A percentile compares a stretch with the other conserved stretches of the same genome.
phyloP scores from a whole-genome alignment of 106 monocot species.

The Allium cepa region DNA sequence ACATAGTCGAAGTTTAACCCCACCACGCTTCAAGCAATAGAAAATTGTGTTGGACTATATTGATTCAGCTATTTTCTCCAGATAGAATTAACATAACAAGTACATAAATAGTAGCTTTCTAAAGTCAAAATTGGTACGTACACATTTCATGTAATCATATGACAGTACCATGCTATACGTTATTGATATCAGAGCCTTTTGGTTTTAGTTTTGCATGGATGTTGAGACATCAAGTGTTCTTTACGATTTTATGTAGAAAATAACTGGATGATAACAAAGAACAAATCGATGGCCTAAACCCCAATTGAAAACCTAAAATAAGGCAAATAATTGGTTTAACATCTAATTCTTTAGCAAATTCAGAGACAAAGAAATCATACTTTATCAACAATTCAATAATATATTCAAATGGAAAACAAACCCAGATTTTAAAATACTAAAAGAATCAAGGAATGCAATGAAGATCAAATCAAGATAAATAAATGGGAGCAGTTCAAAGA shows the following conservation, averaged over 20 bases:
- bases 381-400: background rate
- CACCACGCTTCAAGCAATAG: slow-evolving; percentile 62
- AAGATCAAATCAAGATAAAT: slow-evolving; percentile 3
- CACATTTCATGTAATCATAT: background rate
- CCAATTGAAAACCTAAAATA: no score
- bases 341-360: background rate
- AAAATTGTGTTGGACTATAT: background rate
- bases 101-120: background rate
- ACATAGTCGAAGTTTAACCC: slow-evolving; percentile 88
- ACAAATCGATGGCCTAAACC: no score
- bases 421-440: slow-evolving; percentile 2
- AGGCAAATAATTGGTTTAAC: background rate
- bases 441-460: background rate
- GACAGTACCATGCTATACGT: background rate
- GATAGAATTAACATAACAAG: background rate
- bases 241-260: no score
- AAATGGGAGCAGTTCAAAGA: background rate
- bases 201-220: background rate
- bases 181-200: background rate
- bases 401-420: background rate
- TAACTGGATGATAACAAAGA: no score
- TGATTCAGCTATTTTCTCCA: background rate
- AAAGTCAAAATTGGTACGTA: background rate
- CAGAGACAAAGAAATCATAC: background rate
- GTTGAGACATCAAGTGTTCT: no score